Percentiles rank a stretch among this genome's conserved stretches.
These are phyloP conservation scores for Rhizoclosmatium globosum DNA, from an alignment of 192 early-diverging fungal species.

Conservation along the genomic window DNA sequence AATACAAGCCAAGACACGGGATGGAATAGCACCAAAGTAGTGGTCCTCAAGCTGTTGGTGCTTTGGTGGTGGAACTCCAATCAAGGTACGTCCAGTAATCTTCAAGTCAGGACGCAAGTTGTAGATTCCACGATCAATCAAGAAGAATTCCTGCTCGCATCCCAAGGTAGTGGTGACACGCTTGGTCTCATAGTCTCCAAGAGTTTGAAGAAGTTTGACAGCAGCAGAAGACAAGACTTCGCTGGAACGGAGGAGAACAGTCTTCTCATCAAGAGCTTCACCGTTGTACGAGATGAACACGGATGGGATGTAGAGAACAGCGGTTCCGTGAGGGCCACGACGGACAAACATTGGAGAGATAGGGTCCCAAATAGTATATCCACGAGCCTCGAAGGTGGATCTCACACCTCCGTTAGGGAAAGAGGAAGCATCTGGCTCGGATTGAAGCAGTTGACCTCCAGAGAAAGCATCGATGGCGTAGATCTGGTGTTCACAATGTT, in stretches of 20 bases:
- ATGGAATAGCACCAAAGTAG: conserved; percentile 98
- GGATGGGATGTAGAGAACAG: conserved; percentile 94
- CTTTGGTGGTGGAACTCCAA: conserved; percentile 93
- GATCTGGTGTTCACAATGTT: conserved; percentile 24
- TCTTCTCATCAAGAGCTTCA: conserved; percentile 98
- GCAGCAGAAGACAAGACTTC: conserved; percentile 84
- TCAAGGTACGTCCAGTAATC: conserved; percentile 91
- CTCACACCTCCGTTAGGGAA: conserved; percentile 99
- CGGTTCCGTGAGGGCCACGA: conserved; percentile 87
- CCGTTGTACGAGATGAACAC: conserved; percentile 99
- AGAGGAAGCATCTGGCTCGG: conserved; percentile 98
- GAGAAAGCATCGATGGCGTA: conserved; percentile 94
- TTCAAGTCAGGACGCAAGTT: conserved; percentile 94
- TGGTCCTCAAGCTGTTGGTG: conserved; percentile 99
- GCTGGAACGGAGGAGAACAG: conserved; percentile 90
- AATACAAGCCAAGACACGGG: conserved; percentile 88
- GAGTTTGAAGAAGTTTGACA: conserved; percentile 79
- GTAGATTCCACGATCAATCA: conserved; percentile 95
- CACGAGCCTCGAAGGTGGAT: conserved; percentile 97
- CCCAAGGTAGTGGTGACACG: conserved; percentile 92
- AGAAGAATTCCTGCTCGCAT: conserved; percentile 98
- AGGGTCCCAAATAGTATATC: conserved; percentile 99
- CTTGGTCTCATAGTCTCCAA: conserved; percentile 79
- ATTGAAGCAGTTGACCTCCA: conserved; percentile 94
- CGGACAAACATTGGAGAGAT: conserved; percentile 94